phyloP scores from a whole-genome alignment of 345 rosid species.

The Acer saccharum region DNA sequence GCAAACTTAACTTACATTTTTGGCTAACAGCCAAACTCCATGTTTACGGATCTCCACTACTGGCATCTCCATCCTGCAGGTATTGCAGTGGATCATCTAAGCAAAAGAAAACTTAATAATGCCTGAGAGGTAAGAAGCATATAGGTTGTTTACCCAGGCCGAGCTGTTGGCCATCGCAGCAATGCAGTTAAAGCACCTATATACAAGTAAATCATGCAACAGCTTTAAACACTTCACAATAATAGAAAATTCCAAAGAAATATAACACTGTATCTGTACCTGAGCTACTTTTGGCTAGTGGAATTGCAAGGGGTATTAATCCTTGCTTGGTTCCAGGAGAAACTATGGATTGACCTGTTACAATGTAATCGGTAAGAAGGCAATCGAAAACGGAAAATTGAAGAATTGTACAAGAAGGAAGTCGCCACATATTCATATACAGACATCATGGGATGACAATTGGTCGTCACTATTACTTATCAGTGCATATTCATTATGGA shows the following conservation, averaged over 20 bases:
- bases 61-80: slow-evolving; percentile 84
- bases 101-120: slow-evolving; percentile 7
- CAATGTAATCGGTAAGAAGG: background rate
- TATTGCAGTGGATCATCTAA: slow-evolving; percentile 20
- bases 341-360: slow-evolving; percentile 62
- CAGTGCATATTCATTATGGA: background rate
- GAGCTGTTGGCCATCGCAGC: slow-evolving; percentile 94
- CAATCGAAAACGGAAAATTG: too few relatives aligned
- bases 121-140: slow-evolving; percentile 5
- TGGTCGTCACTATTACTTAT: background rate
- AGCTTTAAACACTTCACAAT: slow-evolving; percentile 10
- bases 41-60: slow-evolving; percentile 73
- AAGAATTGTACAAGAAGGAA: background rate
- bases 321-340: slow-evolving; percentile 84
- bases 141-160: slow-evolving; percentile 48
- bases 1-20: slow-evolving; percentile 50
- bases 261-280: slow-evolving; percentile 38
- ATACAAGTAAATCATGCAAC: slow-evolving; percentile 12
- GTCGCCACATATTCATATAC: background rate
- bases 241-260: slow-evolving; percentile 6
- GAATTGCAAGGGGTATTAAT: slow-evolving; percentile 70
- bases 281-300: slow-evolving; percentile 53
- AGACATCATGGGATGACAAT: background rate
- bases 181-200: slow-evolving; percentile 68
- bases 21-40: slow-evolving; percentile 85